phyloP scores from a whole-genome alignment of 352 stramenopile species.

The Globisporangium nodosum region DNA sequence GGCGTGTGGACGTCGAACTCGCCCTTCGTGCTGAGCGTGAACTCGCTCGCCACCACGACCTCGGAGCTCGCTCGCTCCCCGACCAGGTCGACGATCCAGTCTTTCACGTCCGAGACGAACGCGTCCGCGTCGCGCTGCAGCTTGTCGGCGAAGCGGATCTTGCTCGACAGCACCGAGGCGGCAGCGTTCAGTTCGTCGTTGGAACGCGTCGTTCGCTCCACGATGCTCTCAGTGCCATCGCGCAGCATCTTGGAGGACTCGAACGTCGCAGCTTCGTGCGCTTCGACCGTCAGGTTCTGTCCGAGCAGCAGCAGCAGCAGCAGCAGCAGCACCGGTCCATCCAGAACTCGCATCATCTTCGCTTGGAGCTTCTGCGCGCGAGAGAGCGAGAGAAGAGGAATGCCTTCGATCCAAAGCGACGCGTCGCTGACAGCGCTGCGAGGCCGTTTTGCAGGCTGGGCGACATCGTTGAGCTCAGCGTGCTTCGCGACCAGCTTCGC shows the following conservation, averaged over 20 bases:
- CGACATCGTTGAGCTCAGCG: no score
- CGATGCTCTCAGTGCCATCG: not conserved
- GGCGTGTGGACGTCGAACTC: slow-evolving; percentile 9
- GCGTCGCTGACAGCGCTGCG: no score
- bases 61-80: not conserved
- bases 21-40: slow-evolving; percentile 17
- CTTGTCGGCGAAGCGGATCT: slow-evolving; percentile 8
- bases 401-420: no score
- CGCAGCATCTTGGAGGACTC: slow-evolving; percentile 6
- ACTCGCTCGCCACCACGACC: slow-evolving; percentile 11
- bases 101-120: slow-evolving; percentile 7
- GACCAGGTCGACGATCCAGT: slow-evolving; percentile 2
- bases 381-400: not conserved
- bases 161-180: not conserved
- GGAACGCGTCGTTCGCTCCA: not conserved
- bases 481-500: no score
- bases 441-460: no score
- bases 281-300: not conserved
- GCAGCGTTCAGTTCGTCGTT: slow-evolving; percentile 1
- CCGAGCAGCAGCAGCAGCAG: not conserved
- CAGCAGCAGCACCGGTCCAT: not conserved
- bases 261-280: not conserved
- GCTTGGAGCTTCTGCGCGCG: not conserved
- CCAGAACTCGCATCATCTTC: not conserved
- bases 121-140: slow-evolving; percentile 7